Evolutionary conservation across 306 rosid species (phyloP).

Genomic region (Fragaria iinumae): DNA sequence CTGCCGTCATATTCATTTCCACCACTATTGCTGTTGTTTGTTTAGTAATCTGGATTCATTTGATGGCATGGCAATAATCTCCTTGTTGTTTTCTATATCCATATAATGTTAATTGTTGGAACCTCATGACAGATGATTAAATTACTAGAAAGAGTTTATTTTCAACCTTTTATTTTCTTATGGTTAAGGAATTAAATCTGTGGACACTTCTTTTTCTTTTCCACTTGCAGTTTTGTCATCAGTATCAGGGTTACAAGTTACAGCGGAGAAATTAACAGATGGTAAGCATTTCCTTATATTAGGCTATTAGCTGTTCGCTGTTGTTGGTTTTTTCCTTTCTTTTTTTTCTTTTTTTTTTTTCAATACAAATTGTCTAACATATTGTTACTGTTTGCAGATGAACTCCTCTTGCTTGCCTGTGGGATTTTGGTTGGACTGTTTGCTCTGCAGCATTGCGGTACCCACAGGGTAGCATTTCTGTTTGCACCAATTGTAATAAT

Average conservation of each 20-base stretch:
- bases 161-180: neutral
- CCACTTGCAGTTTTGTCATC: conserved; percentile 70
- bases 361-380: neutral
- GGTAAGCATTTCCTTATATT: conserved; percentile 38
- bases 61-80: neutral
- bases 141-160: neutral
- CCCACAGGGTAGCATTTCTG: conserved; percentile 76
- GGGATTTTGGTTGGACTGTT: conserved; percentile 77
- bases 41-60: neutral
- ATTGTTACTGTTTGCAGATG: conserved; percentile 44
- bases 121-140: neutral
- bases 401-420: conserved; percentile 73
- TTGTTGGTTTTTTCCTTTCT: neutral
- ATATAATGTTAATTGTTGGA: neutral
- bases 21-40: neutral
- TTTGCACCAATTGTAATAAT: conserved; percentile 74
- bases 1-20: conserved; percentile 3
- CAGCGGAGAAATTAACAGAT: conserved; percentile 50
- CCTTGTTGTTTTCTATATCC: neutral
- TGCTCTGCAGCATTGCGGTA: conserved; percentile 88
- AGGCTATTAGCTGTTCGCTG: neutral
- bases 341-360: neutral
- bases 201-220: conserved; percentile 5
- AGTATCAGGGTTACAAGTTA: conserved; percentile 70
- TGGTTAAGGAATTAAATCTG: conserved; percentile 10